A percentile compares a stretch with the other conserved stretches of the same genome.
Conservation (phyloP, 345 rosid species). For the Euphorbia lathyris region DNA sequence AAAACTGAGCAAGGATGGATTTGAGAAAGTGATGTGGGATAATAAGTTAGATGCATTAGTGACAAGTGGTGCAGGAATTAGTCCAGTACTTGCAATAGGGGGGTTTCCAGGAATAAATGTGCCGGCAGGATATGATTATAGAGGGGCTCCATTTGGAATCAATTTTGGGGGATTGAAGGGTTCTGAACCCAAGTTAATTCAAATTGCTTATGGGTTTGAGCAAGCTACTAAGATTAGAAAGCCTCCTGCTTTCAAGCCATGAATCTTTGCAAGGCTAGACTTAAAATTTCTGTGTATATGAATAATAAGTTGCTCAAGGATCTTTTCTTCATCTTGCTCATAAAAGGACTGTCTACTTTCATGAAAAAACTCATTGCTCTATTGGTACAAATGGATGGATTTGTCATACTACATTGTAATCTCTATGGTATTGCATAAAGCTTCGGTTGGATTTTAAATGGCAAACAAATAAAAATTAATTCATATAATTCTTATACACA, state of each 20-base stretch:
- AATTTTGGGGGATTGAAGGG: conserved; percentile 61
- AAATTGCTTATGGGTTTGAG: conserved; percentile 73
- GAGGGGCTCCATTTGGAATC: conserved; percentile 60
- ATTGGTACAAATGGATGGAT: no score
- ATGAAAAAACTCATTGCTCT: no score
- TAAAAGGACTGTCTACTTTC: no score
- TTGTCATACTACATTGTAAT: no score
- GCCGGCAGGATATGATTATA: conserved; percentile 50
- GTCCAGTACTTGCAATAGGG: conserved; percentile 51
- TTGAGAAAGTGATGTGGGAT: conserved; percentile 1
- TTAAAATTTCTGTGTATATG: no score
- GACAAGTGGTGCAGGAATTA: neutral
- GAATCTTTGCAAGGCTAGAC: no score
- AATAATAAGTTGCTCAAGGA: no score
- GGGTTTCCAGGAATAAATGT: conserved; percentile 69
- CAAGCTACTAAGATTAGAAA: conserved; percentile 55
- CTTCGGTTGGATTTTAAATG: no score
- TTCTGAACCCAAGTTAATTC: conserved; percentile 59
- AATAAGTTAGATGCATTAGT: conserved; percentile 57
- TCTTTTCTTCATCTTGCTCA: no score
- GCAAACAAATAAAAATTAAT: no score
- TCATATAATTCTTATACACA: no score
- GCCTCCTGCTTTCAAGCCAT: conserved; percentile 35
- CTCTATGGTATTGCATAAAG: no score
- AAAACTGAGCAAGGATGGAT: conserved; percentile 18